Conservation (phyloP, 192 early-diverging fungal species). For the Pecoramyces ruminantium region DNA sequence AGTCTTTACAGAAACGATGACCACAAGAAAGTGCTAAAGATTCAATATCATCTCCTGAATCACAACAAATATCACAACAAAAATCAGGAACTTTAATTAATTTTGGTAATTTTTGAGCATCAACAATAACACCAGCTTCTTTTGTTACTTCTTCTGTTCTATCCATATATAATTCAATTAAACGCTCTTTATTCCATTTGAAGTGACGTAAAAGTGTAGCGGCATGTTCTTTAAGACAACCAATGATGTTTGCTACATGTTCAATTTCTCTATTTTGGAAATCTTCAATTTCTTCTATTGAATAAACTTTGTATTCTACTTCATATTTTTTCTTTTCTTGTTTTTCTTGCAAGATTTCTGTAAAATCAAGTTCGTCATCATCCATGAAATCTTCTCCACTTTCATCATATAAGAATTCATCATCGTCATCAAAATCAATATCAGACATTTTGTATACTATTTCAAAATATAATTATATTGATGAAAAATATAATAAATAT, state of each 20-base stretch:
- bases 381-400: background rate
- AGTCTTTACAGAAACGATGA: slow-evolving; percentile 75
- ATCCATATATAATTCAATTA: slow-evolving; percentile 64
- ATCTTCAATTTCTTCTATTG: slow-evolving; percentile 31
- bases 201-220: slow-evolving; percentile 61
- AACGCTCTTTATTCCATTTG: slow-evolving; percentile 70
- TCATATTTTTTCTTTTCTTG: slow-evolving; percentile 33
- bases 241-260: slow-evolving; percentile 59
- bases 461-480: background rate
- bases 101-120: slow-evolving; percentile 16
- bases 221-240: slow-evolving; percentile 41
- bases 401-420: background rate
- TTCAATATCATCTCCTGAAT: slow-evolving; percentile 28
- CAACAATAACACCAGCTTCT: slow-evolving; percentile 53
- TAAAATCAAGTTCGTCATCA: background rate
- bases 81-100: slow-evolving; percentile 25
- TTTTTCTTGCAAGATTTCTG: background rate
- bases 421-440: background rate
- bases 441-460: background rate
- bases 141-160: slow-evolving; percentile 35
- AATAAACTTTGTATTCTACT: slow-evolving; percentile 54
- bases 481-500: too few relatives aligned
- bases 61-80: slow-evolving; percentile 83
- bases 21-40: slow-evolving; percentile 66
- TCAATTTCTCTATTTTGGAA: slow-evolving; percentile 46